Percentiles rank a stretch among this genome's conserved stretches.
Conservation (phyloP, 352 stramenopile genomes). For the Phytopythium aichiense region DNA sequence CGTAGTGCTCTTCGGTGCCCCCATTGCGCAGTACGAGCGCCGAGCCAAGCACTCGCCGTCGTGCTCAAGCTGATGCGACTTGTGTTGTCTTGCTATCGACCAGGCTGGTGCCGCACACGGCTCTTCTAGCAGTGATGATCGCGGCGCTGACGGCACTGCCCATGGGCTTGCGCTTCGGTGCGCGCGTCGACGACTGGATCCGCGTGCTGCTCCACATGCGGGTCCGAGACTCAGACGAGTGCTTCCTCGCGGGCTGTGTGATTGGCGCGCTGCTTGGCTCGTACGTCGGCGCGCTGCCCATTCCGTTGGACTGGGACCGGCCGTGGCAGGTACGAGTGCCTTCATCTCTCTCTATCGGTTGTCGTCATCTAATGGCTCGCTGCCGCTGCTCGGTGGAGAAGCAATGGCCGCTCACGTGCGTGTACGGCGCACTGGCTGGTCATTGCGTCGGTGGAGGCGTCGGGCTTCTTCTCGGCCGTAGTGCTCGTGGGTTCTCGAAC, state of each 20-base stretch:
- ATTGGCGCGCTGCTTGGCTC: conserved; percentile 59
- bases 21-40: conserved; percentile 47
- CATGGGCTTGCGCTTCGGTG: conserved; percentile 34
- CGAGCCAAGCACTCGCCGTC: not conserved
- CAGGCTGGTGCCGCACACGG: conserved; percentile 61
- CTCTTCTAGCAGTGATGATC: conserved; percentile 57
- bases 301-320: conserved; percentile 85
- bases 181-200: conserved; percentile 33
- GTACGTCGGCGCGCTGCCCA: conserved; percentile 72
- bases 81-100: conserved; percentile 1
- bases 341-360: not conserved
- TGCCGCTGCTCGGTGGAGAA: conserved; percentile 9
- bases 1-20: conserved; percentile 74
- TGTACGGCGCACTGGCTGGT: conserved; percentile 61
- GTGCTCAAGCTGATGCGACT: not conserved
- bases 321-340: conserved; percentile 69
- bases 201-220: conserved; percentile 52
- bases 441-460: conserved; percentile 37
- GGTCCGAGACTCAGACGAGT: conserved; percentile 31
- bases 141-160: conserved; percentile 44
- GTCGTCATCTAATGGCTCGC: not conserved
- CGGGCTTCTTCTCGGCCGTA: conserved; percentile 11
- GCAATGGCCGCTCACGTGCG: conserved; percentile 86
- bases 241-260: conserved; percentile 43
- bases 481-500: not conserved